Conservation (phyloP, 1,139 yeast genomes). For the Spathaspora sp. region DNA sequence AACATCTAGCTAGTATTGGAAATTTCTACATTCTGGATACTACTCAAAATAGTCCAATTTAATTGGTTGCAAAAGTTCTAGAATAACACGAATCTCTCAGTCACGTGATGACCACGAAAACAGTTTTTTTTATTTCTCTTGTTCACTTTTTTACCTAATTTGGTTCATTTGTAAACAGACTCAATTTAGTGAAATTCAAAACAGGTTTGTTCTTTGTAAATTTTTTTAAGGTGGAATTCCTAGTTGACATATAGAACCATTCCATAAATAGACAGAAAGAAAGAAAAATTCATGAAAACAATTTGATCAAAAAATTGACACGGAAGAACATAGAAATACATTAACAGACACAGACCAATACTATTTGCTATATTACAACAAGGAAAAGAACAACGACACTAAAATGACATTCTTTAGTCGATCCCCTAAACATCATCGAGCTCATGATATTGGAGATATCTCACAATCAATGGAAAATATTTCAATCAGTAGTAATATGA, state of each 20-base stretch:
- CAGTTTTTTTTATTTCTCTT: neutral
- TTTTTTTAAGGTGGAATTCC: too few species aligned
- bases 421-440: conserved; percentile 23
- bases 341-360: neutral
- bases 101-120: neutral
- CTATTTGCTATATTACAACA: neutral
- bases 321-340: neutral
- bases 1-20: too few species aligned
- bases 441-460: conserved; percentile 25
- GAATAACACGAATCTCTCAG: neutral
- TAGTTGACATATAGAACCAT: neutral
- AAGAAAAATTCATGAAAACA: neutral
- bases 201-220: neutral
- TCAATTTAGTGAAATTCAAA: neutral
- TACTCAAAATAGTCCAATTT: too few species aligned
- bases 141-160: neutral
- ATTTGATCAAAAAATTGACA: too few species aligned
- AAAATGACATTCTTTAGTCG: conserved; percentile 24
- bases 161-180: conserved; percentile 4
- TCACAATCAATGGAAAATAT: conserved; percentile 49
- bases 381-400: too few species aligned
- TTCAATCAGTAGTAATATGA: conserved; percentile 40
- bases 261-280: neutral
- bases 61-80: neutral
- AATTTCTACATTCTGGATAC: too few species aligned